These are phyloP conservation scores for Clavariopsis aquatica DNA, from an alignment of 495 filamentous ascomycete genomes.

Conservation along the genomic window DNA sequence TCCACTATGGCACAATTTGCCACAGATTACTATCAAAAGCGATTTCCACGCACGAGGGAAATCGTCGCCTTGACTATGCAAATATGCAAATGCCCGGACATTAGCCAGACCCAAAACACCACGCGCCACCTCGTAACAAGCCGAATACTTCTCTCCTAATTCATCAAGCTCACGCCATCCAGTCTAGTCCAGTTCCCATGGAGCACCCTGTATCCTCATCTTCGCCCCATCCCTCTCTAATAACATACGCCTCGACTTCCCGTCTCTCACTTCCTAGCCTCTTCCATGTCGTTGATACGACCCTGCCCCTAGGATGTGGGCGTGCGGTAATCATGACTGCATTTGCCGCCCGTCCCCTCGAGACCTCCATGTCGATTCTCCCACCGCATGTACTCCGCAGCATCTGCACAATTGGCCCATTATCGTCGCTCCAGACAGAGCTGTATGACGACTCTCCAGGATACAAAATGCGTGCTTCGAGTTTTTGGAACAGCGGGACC, in stretches of 20 bases:
- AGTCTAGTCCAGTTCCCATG: background rate
- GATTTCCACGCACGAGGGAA: too few species aligned
- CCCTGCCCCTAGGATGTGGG: constrained; percentile 18
- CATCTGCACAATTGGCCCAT: constrained; percentile 32
- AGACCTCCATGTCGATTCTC: constrained; percentile 39
- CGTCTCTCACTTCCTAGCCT: constrained; percentile 25
- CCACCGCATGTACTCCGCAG: constrained; percentile 37
- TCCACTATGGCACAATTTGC: too few species aligned
- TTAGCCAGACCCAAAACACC: background rate
- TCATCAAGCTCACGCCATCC: background rate
- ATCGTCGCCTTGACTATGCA: too few species aligned
- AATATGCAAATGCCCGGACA: too few species aligned
- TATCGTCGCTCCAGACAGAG: constrained; percentile 39
- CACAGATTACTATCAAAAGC: too few species aligned
- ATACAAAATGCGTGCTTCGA: constrained; percentile 40
- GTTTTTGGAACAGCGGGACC: constrained; percentile 17
- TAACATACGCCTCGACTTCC: background rate
- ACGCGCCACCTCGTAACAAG: background rate
- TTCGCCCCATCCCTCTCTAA: background rate
- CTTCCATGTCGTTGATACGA: constrained; percentile 39
- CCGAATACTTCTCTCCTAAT: background rate
- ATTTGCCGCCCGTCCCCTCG: constrained; percentile 34
- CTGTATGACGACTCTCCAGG: constrained; percentile 35
- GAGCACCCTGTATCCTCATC: background rate
- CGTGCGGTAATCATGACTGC: constrained; percentile 34